Percentiles rank a stretch among this genome's conserved stretches.
These are phyloP conservation scores for Athelia psychrophila DNA, from an alignment of 1,284 basidiomycete genomes.

Conservation along the genomic window DNA sequence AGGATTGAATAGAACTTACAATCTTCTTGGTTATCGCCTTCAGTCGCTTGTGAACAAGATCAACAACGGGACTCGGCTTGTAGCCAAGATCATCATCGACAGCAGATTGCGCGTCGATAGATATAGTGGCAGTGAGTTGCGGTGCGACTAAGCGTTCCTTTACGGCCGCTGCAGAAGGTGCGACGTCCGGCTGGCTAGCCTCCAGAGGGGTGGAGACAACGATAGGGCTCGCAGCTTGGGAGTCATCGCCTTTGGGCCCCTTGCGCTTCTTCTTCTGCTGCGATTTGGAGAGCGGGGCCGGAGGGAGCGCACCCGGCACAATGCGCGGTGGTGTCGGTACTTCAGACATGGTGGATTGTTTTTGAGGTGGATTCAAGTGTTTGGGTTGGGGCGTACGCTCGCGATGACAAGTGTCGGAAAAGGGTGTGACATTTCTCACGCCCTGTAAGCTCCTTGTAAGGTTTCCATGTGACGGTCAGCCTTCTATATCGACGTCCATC, in stretches of 20 bases:
- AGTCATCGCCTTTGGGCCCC: slow-evolving; percentile 39
- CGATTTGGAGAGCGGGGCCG: slow-evolving; percentile 51
- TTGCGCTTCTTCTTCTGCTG: slow-evolving; percentile 71
- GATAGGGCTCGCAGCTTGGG: slow-evolving; percentile 33
- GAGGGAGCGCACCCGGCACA: slow-evolving; percentile 73
- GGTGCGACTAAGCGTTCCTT: slow-evolving; percentile 47
- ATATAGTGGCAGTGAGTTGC: slow-evolving; percentile 30
- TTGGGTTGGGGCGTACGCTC: slow-evolving; percentile 9
- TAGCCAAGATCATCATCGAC: slow-evolving; percentile 30
- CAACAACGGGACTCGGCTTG: slow-evolving; percentile 68
- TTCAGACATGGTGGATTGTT: slow-evolving; percentile 4
- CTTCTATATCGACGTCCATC: too few relatives aligned
- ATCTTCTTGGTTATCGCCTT: slow-evolving; percentile 81
- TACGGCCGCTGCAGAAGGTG: slow-evolving; percentile 44
- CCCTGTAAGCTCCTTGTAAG: too few relatives aligned
- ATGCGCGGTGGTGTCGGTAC: slow-evolving; percentile 36
- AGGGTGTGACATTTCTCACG: too few relatives aligned
- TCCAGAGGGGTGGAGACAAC: slow-evolving; percentile 47
- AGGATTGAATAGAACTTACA: slow-evolving; percentile 41
- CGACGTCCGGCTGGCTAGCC: slow-evolving; percentile 39
- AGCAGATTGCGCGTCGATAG: slow-evolving; percentile 27
- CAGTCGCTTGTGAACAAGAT: slow-evolving; percentile 75
- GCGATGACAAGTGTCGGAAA: too few relatives aligned
- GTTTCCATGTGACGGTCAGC: too few relatives aligned
- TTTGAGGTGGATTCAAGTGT: slow-evolving; percentile 11